Evolutionary conservation across 192 early-diverging fungal species (phyloP).

Genomic region (Chytriomyces sp.): DNA sequence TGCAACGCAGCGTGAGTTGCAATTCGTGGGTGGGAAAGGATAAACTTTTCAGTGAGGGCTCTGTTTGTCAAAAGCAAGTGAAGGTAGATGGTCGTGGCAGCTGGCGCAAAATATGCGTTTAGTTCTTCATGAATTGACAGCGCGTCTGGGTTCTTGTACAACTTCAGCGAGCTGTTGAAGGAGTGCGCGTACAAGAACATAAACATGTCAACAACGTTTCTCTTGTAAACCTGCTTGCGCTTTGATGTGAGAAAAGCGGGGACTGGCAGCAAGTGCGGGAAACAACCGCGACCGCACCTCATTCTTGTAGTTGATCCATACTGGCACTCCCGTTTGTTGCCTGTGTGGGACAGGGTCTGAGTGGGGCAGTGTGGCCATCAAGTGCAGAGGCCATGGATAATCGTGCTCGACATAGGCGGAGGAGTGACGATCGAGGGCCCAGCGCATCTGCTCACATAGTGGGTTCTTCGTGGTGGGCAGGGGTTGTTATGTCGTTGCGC

Average conservation of each 20-base stretch:
- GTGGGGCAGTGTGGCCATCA: slow-evolving; percentile 39
- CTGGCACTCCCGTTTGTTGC: slow-evolving; percentile 45
- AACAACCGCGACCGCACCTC: slow-evolving; percentile 38
- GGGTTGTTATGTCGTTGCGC: background rate
- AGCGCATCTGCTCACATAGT: slow-evolving; percentile 44
- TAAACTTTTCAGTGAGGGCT: slow-evolving; percentile 35
- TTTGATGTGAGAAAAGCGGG: background rate
- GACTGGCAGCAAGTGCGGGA: background rate
- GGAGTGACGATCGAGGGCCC: slow-evolving; percentile 56
- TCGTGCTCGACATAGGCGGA: slow-evolving; percentile 42
- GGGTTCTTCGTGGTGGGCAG: slow-evolving; percentile 16
- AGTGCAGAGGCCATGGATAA: slow-evolving; percentile 50
- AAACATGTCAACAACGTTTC: slow-evolving; percentile 48
- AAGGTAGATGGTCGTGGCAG: slow-evolving; percentile 45
- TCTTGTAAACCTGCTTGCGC: slow-evolving; percentile 45
- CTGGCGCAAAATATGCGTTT: slow-evolving; percentile 39
- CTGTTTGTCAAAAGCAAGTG: slow-evolving; percentile 8
- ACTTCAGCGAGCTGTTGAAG: slow-evolving; percentile 44
- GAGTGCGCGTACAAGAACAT: slow-evolving; percentile 56
- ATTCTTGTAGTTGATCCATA: slow-evolving; percentile 48
- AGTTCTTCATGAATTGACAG: slow-evolving; percentile 46
- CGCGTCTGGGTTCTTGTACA: slow-evolving; percentile 42
- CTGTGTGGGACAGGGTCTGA: slow-evolving; percentile 41
- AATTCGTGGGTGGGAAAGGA: slow-evolving; percentile 40
- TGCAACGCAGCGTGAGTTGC: slow-evolving; percentile 32